Evolutionary conservation across 345 rosid species (phyloP).

Genomic region (Hibiscus tridactylites): DNA sequence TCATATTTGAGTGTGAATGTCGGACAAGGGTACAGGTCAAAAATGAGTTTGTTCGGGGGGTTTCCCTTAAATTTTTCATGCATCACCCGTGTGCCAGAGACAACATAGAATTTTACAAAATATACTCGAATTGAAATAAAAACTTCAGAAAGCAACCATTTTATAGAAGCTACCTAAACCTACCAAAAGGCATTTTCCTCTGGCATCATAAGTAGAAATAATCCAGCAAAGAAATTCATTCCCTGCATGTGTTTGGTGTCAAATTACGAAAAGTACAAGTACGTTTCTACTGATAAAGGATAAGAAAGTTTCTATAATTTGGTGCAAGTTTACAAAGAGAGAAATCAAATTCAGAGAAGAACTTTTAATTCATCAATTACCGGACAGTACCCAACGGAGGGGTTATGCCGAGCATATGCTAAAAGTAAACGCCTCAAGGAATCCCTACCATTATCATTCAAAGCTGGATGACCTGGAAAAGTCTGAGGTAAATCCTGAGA

Average conservation of each 20-base stretch:
- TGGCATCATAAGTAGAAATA: slow-evolving; percentile 92
- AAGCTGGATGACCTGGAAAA: slow-evolving; percentile 95
- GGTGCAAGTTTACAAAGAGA: neutral
- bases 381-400: slow-evolving; percentile 98
- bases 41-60: neutral
- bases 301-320: slow-evolving; percentile 1
- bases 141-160: neutral
- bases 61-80: too few relatives aligned
- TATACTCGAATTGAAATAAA: slow-evolving; percentile 3
- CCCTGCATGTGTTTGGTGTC: slow-evolving; percentile 53
- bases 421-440: slow-evolving; percentile 81
- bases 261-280: neutral
- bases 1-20: neutral
- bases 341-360: neutral
- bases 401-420: slow-evolving; percentile 91
- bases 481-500: slow-evolving; percentile 89
- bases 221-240: slow-evolving; percentile 97
- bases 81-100: neutral
- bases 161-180: slow-evolving; percentile 22
- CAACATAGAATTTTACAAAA: neutral
- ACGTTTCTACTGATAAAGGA: slow-evolving; percentile 2
- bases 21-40: neutral
- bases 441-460: slow-evolving; percentile 78
- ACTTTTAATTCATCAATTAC: slow-evolving; percentile 27
- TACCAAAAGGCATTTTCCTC: slow-evolving; percentile 99